These are phyloP conservation scores for Mycena haematopus DNA, from an alignment of 768 basidiomycete genomes.

Conservation along the genomic window DNA sequence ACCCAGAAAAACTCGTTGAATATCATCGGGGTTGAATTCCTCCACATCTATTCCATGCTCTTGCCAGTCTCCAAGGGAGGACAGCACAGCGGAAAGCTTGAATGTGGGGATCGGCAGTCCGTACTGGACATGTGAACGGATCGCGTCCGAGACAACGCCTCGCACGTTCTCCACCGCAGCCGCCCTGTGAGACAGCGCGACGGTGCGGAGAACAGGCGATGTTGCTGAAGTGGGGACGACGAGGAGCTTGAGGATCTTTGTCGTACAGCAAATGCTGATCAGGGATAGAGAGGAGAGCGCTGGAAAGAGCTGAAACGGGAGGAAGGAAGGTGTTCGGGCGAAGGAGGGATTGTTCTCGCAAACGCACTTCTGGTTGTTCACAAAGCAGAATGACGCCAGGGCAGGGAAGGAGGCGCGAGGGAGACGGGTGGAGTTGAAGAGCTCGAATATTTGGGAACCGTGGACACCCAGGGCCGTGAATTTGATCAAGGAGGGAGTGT, in stretches of 20 bases:
- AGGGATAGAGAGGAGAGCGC: slow-evolving; percentile 6
- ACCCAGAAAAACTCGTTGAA: too few species aligned
- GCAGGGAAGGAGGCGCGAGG: slow-evolving; percentile 1
- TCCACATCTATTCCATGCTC: neutral
- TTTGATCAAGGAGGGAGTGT: slow-evolving; percentile 27
- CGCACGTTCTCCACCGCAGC: neutral
- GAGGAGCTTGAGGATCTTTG: neutral
- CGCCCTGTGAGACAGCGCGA: neutral
- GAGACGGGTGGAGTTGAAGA: neutral
- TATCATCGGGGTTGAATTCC: neutral
- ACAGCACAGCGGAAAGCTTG: neutral
- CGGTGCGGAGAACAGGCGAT: neutral
- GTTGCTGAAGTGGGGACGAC: neutral
- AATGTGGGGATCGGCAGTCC: neutral
- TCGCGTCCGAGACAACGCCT: neutral
- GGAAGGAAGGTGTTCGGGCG: neutral
- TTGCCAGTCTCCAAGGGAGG: neutral
- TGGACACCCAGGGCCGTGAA: neutral
- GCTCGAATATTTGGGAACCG: neutral
- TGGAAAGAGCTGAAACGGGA: neutral
- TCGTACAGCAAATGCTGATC: slow-evolving; percentile 3
- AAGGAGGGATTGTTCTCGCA: too few species aligned
- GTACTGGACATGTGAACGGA: neutral
- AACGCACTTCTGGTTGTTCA: neutral
- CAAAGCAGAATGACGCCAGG: neutral